Conservation (phyloP, 768 basidiomycete species). For the Rhizopogon rudus region DNA sequence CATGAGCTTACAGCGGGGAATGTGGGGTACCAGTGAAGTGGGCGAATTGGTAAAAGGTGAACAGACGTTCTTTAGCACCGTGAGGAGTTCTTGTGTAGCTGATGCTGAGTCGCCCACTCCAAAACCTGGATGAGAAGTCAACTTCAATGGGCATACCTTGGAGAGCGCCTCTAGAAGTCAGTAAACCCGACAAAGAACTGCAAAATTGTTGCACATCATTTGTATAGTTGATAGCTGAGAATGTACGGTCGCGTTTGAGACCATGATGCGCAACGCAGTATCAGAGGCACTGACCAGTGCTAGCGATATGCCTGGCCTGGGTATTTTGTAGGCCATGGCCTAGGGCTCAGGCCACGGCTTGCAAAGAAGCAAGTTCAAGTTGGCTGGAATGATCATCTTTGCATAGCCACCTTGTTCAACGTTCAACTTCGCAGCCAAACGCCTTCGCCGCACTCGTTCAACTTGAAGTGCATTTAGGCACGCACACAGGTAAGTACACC, state of each 20-base stretch:
- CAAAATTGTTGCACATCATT: constrained; percentile 68
- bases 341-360: no score
- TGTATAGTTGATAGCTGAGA: constrained; percentile 58
- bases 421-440: no score
- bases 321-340: no score
- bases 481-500: no score
- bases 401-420: no score
- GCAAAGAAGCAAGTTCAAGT: no score
- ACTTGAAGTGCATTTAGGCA: no score
- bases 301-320: no score
- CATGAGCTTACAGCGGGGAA: not conserved
- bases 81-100: constrained; percentile 60
- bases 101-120: constrained; percentile 66
- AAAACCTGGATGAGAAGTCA: constrained; percentile 36
- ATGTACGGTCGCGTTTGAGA: not conserved
- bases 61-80: constrained; percentile 60
- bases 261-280: not conserved
- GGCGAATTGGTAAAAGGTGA: constrained; percentile 58
- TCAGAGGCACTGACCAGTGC: constrained; percentile 26
- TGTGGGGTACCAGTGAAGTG: no score
- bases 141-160: constrained; percentile 51
- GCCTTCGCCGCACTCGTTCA: no score
- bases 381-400: no score
- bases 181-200: constrained; percentile 55
- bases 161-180: constrained; percentile 62